Evolutionary conservation across 208 protist genomes (phyloP).

Genomic region (Zelonia costaricensis): DNA sequence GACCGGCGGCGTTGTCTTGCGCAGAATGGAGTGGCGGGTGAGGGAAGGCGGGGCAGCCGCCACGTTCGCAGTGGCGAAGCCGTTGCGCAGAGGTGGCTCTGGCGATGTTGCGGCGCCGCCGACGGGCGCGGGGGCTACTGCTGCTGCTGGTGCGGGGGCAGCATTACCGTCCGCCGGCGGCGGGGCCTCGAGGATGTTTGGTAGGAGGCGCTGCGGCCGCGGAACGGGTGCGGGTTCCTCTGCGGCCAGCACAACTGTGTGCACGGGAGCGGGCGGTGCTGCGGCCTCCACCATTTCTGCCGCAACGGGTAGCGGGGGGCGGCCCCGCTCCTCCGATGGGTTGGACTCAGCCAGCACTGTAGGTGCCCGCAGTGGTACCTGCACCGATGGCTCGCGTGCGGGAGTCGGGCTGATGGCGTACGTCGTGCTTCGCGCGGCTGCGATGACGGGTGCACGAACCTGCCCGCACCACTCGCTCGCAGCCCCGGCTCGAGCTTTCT

Average conservation of each 20-base stretch:
- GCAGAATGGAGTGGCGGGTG: neutral
- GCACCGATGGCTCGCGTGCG: neutral
- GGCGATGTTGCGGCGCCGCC: too few relatives aligned
- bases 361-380: neutral
- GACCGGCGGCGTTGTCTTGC: neutral
- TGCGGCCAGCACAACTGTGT: too few relatives aligned
- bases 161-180: neutral
- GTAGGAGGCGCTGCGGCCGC: too few relatives aligned
- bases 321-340: neutral
- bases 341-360: constrained; percentile 4
- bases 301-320: too few relatives aligned
- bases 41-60: neutral
- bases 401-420: constrained; percentile 3
- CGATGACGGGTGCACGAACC: neutral
- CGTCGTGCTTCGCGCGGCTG: neutral
- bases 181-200: neutral
- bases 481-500: neutral
- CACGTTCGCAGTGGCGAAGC: neutral
- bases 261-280: too few relatives aligned
- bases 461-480: neutral
- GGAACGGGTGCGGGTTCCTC: too few relatives aligned
- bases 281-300: too few relatives aligned
- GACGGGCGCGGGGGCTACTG: too few relatives aligned
- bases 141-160: neutral
- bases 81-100: too few relatives aligned